Percentiles rank a stretch among this genome's conserved stretches.
These are phyloP conservation scores for Solanum hybrid DNA, from an alignment of 305 asterid species.

Conservation along the genomic window DNA sequence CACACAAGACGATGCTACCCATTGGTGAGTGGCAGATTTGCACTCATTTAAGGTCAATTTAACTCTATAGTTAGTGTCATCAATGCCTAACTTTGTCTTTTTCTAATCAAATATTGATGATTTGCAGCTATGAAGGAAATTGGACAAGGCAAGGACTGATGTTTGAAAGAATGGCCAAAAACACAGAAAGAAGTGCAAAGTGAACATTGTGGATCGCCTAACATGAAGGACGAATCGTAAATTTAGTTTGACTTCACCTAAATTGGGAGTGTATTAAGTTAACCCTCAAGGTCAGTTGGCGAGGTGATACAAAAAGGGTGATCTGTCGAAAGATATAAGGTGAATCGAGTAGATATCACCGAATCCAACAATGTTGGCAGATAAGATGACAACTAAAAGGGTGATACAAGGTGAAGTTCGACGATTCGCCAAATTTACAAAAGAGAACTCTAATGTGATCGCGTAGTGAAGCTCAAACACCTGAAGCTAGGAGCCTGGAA, in stretches of 20 bases:
- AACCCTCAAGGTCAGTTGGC: background rate
- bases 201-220: background rate
- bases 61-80: background rate
- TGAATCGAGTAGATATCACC: background rate
- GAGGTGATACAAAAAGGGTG: background rate
- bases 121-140: background rate
- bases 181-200: background rate
- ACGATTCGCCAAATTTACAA: background rate
- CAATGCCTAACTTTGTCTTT: background rate
- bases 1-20: too few relatives aligned
- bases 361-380: background rate
- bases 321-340: background rate
- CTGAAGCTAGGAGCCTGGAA: background rate
- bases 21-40: background rate
- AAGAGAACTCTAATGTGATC: background rate
- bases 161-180: background rate
- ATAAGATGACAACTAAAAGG: too few relatives aligned
- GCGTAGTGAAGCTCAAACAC: background rate
- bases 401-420: background rate
- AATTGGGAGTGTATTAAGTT: background rate
- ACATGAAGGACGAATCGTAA: background rate
- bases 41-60: background rate
- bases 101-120: too few relatives aligned
- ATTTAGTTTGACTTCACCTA: background rate
- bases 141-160: background rate